Evolutionary conservation across 176 grass and related monocot species (phyloP), one percentile per base, ranked within the genome.

Genomic region (Stipa capillata): DNA sequence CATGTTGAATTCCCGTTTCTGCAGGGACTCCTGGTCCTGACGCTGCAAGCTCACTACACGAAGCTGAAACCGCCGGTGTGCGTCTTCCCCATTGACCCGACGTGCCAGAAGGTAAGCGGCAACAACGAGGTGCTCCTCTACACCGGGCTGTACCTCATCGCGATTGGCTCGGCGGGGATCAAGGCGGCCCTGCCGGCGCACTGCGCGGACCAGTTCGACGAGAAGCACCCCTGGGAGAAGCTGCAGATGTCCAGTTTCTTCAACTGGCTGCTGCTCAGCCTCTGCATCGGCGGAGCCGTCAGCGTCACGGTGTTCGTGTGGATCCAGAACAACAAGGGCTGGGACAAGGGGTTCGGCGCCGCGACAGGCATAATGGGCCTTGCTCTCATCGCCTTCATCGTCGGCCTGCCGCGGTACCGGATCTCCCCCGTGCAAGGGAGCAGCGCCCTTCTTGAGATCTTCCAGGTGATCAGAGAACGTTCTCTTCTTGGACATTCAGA

Each of bases 201-300:
- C 51, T 78, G 86, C 66, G 94, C 88, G 3, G 94, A 97, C 74
- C 94, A 97, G 78, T 97, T 93, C 69, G 86, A 97, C 31, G 71
- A 62, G 28, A 89, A 80, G 51, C 84, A 92, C 52, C 84, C 89
- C 21, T 70, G 6, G 71, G 88, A 91, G 81, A 50, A 33, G 76
- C 64, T 58, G 10, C 84, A 87, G 56, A 88, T 90, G 61, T 91
- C 91, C 34, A 93, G 86, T 57, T 93, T 86, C 94, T 97, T 97
- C 94, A 97, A 97, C 86, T 93, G 87, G 86, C 75, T 97, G 59
- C 63, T 93, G 73, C 87, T 97, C 2, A 82, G 81, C 49, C 8
- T 93, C 27, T 79, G 77, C 20, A 1, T 68, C 40, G 94, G 94
- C 6, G 86, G 83, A 0, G 72, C 72, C 64, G 3, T 97, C 43